Evolutionary conservation across 2,329 filamentous ascomycete genomes (phyloP), one percentile per base, ranked within the genome.

Genomic region (Phyllosticta ampelicida): DNA sequence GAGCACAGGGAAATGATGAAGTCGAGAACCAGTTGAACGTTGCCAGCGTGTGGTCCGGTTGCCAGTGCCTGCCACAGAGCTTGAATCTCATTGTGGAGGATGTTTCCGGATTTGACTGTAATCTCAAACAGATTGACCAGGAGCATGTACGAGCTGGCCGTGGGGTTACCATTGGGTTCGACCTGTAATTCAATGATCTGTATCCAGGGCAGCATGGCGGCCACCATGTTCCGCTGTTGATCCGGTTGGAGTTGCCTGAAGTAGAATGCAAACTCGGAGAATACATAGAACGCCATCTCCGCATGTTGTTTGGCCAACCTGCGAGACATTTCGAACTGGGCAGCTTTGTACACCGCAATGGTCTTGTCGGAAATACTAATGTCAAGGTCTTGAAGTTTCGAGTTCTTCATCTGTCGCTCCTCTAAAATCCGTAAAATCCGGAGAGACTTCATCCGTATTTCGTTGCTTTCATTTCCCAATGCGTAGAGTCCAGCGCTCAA

Each of bases 301-400:
- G 88, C 83, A 69, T 99, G 89, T 63, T 95, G 89, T 66, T 89
- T 89, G 1, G 91, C 88, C 48, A 99, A 80, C 19, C 91, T 82
- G 66, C 92, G 90, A 0, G 94, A 97, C 20, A 95, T 95, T 68
- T 97, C 92, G 63, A 96, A 97, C 68, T 99, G 94, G 0, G 95
- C 94, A 51, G 95, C 79, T 74, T 99, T 99, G 74, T 97, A 99
- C 2, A 99, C 92, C 0, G 92, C 91, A 63, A 95, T 95, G 0
- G 95, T 99, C 74, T 96, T 97, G 74, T 99, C 95, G 0, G 92
- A 95, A 60, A 99, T 94, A 70, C 91, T 96, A 66, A 99, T 97
- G 67, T 99, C 94, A 60, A 96, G 95, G 70, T 99, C 94, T 68
- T 96, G 90, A 6, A 99, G 84, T 68, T 95, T 95, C 1, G 92